Percentiles rank a stretch among this genome's conserved stretches.
Conservation (phyloP, 495 filamentous ascomycete genomes). For the Penicillium roqueforti region DNA sequence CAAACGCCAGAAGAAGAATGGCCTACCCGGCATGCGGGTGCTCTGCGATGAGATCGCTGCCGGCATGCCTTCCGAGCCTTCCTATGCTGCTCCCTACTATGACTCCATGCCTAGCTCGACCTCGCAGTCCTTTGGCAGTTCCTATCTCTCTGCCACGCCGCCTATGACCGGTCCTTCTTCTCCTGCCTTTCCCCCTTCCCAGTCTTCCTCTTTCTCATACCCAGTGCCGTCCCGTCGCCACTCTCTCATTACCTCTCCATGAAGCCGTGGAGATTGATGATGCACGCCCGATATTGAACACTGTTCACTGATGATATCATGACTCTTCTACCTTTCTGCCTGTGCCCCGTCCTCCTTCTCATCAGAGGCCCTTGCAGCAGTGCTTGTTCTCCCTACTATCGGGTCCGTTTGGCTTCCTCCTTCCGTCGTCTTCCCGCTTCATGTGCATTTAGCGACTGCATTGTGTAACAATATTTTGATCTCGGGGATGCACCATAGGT, state of each 20-base stretch:
- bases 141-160: constrained; percentile 34
- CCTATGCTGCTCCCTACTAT: constrained; percentile 16
- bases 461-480: constrained; percentile 27
- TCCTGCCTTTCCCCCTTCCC: constrained; percentile 31
- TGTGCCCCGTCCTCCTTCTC: constrained; percentile 1
- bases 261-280: constrained; percentile 4
- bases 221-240: constrained; percentile 27
- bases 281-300: constrained; percentile 18
- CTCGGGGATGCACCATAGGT: constrained; percentile 9
- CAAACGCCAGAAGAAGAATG: constrained; percentile 32
- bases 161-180: constrained; percentile 40
- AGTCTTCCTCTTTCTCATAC: constrained; percentile 29
- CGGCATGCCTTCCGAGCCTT: constrained; percentile 18
- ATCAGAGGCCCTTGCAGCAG: constrained; percentile 19
- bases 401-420: background rate
- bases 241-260: constrained; percentile 33
- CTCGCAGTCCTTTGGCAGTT: constrained; percentile 30
- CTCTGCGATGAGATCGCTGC: constrained; percentile 41
- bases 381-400: constrained; percentile 8
- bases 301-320: constrained; percentile 18
- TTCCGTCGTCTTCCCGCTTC: constrained; percentile 8
- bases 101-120: constrained; percentile 27
- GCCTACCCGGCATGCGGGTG: constrained; percentile 38
- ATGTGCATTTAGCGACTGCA: constrained; percentile 27
- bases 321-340: constrained; percentile 12